A percentile compares a stretch with the other conserved stretches of the same genome.
Evolutionary conservation across 1,284 basidiomycete genomes (phyloP).

Genomic region (Ustanciosporium gigantosporum): DNA sequence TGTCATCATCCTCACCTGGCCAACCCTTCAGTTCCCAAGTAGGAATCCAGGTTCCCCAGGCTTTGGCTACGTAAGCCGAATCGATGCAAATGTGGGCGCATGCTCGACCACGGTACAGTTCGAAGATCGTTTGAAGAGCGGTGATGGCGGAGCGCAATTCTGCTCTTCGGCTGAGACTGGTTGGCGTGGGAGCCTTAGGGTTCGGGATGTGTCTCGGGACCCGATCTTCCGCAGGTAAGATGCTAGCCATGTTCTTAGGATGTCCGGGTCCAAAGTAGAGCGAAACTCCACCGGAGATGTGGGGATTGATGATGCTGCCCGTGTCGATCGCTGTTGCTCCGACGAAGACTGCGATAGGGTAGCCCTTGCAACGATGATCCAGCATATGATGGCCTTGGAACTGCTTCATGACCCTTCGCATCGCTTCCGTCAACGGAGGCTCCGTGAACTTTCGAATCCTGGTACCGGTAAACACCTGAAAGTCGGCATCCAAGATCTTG

Average conservation of each 20-base stretch:
- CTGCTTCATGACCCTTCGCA: slow-evolving; percentile 42
- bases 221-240: slow-evolving; percentile 35
- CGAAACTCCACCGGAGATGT: slow-evolving; percentile 27
- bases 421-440: slow-evolving; percentile 34
- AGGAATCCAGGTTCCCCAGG: slow-evolving; percentile 55
- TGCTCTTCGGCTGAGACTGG: slow-evolving; percentile 40
- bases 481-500: slow-evolving; percentile 29
- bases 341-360: slow-evolving; percentile 47
- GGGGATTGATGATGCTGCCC: slow-evolving; percentile 38
- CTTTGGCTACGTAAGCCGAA: slow-evolving; percentile 53
- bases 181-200: slow-evolving; percentile 34
- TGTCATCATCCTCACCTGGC: slow-evolving; percentile 44
- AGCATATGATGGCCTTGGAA: slow-evolving; percentile 34
- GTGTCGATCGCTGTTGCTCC: slow-evolving; percentile 38
- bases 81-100: slow-evolving; percentile 55
- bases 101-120: slow-evolving; percentile 34
- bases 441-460: slow-evolving; percentile 42
- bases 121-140: slow-evolving; percentile 39
- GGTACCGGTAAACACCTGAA: slow-evolving; percentile 34
- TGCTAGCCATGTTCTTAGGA: slow-evolving; percentile 38
- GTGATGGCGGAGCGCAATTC: slow-evolving; percentile 42
- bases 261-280: slow-evolving; percentile 43
- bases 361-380: slow-evolving; percentile 47
- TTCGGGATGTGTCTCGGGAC: slow-evolving; percentile 35
- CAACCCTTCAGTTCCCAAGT: slow-evolving; percentile 51